A percentile compares a stretch with the other conserved stretches of the same genome.
Conservation (phyloP, 768 basidiomycete genomes). For the Serendipita vermifera region DNA sequence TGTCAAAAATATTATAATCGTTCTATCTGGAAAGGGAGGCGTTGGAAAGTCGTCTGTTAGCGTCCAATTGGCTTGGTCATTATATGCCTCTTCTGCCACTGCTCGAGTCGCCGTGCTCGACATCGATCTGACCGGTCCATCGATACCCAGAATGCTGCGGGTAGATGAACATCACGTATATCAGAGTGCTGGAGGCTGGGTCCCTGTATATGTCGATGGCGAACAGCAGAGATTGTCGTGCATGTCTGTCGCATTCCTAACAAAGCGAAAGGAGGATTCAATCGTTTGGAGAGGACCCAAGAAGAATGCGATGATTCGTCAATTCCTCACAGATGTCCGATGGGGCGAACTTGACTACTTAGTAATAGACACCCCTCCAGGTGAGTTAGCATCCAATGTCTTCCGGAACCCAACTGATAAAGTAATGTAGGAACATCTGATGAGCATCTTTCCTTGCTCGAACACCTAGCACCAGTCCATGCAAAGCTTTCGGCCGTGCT, state of each 20-base stretch:
- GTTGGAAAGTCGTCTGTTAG: constrained; percentile 98
- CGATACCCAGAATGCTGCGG: constrained; percentile 90
- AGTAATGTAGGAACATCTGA: constrained; percentile 79
- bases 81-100: constrained; percentile 54
- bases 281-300: constrained; percentile 98
- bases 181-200: constrained; percentile 93
- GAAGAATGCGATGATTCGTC: constrained; percentile 96
- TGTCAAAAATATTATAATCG: constrained; percentile 79
- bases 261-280: constrained; percentile 81
- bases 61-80: constrained; percentile 78
- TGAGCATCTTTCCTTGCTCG: constrained; percentile 90
- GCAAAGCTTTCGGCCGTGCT: constrained; percentile 65
- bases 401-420: not conserved
- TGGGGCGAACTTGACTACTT: constrained; percentile 92
- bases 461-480: constrained; percentile 80
- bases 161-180: constrained; percentile 78
- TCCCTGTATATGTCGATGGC: constrained; percentile 91
- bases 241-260: constrained; percentile 94
- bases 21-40: constrained; percentile 90
- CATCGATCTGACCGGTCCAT: constrained; percentile 88
- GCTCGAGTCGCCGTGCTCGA: constrained; percentile 81
- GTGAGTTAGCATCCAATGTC: constrained; percentile 32
- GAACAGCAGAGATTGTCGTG: constrained; percentile 60
- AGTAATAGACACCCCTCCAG: constrained; percentile 92
- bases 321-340: constrained; percentile 86